Evolutionary conservation across 2,329 filamentous ascomycete species (phyloP), one percentile per base, ranked within the genome.

Genomic region (Colletotrichum magnum): DNA sequence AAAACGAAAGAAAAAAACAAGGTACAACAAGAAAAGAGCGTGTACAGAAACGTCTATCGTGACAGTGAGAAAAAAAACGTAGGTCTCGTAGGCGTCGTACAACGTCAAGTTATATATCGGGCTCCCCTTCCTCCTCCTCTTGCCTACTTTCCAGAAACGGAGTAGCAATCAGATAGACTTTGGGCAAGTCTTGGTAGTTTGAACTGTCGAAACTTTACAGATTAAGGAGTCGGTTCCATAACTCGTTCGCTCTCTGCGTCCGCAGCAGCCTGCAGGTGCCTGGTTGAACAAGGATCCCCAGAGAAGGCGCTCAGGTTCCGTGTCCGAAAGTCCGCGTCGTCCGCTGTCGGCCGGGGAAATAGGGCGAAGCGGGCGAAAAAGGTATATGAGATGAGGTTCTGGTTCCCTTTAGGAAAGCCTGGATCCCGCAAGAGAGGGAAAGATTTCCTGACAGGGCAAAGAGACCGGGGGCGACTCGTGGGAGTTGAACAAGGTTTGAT

Each of bases 11-110:
- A 47, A 32, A 60, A 56, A 32, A 60, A 45, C 50, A 28, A 28
- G 32, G 54, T 57, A 58, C 24, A 52, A 52, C 43, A 61, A 50
- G n/a, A 69, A 66, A 50, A 60, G 62, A 66, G 51, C 39, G 56
- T 66, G 62, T 69, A 52, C 39, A 54, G 39, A 57, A 67, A 65
- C 56, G 61, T 53, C 48, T 28, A 64, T 59, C 50, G 66, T 60
- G 45, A 69, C 52, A 47, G 48, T 6, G 21, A 52, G 18, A 21
- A 26, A 47, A 39, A 39, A 28, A 16, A n/a, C 54, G 56, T 47
- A 28, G 21, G 43, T 56, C 21, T 61, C 56, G 66, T 69, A 15
- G 52, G 18, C 51, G 51, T 64, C 52, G 60, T 57, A 36, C 41
- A 50, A 26, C 18, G 52, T 24, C 50, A 36, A 56, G 28, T 69